These are phyloP conservation scores for Agroathelia rolfsii DNA, from an alignment of 1,284 basidiomycete genomes.

Conservation along the genomic window DNA sequence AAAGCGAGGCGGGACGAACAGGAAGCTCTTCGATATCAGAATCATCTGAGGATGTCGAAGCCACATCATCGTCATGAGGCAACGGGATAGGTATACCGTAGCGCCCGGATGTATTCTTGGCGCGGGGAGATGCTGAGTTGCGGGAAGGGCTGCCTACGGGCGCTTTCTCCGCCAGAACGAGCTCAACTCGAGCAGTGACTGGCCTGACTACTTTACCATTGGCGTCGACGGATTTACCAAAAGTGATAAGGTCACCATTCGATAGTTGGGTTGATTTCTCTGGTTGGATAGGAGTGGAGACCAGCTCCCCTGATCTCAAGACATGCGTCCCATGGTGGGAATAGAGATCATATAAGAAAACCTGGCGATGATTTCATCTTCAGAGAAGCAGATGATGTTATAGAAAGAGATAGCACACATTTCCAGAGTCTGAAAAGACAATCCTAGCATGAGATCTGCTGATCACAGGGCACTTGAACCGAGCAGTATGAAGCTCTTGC, in stretches of 20 bases:
- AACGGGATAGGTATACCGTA: constrained; percentile 40
- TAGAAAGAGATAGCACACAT: constrained; percentile 28
- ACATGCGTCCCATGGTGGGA: constrained; percentile 60
- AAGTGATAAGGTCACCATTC: constrained; percentile 59
- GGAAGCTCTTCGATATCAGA: constrained; percentile 48
- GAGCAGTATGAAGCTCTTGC: constrained; percentile 27
- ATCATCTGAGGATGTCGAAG: constrained; percentile 31
- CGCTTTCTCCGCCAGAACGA: constrained; percentile 24
- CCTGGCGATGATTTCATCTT: constrained; percentile 22
- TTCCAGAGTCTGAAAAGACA: constrained; percentile 47
- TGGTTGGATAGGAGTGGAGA: constrained; percentile 32
- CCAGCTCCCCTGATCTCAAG: constrained; percentile 33
- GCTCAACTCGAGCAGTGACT: constrained; percentile 45
- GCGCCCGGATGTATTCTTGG: constrained; percentile 25
- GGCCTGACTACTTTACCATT: constrained; percentile 48
- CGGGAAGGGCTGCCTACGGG: constrained; percentile 9
- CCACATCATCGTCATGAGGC: constrained; percentile 25
- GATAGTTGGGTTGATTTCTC: constrained; percentile 38
- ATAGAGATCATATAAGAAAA: constrained; percentile 44
- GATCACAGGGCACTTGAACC: constrained; percentile 56
- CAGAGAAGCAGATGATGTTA: constrained; percentile 14
- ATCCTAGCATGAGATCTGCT: constrained; percentile 60
- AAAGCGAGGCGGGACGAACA: constrained; percentile 13
- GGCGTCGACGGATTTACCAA: constrained; percentile 61
- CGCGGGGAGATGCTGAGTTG: constrained; percentile 6